A percentile compares a stretch with the other conserved stretches of the same genome.
These are phyloP conservation scores for Purshia tridentata DNA, from an alignment of 306 rosid species.

Conservation along the genomic window DNA sequence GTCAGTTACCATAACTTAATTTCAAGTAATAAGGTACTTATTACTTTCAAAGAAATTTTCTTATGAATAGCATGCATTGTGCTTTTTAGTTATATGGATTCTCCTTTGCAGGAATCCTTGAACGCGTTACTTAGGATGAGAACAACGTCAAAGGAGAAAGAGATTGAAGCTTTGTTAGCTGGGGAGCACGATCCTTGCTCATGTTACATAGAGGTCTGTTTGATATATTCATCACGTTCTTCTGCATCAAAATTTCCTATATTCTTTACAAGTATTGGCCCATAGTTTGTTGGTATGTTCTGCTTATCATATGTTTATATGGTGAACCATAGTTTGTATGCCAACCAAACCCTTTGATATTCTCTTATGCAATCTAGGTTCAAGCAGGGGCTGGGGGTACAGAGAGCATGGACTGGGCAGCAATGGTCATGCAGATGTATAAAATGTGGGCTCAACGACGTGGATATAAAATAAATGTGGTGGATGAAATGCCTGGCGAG, in stretches of 20 bases:
- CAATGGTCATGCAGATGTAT: constrained; percentile 97
- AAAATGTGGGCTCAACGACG: constrained; percentile 73
- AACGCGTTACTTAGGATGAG: constrained; percentile 70
- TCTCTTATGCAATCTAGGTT: constrained; percentile 50
- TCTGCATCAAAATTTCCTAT: constrained; percentile 7
- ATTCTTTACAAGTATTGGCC: constrained; percentile 8
- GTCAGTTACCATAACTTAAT: constrained; percentile 6
- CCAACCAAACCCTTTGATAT: constrained; percentile 12
- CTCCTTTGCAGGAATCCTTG: constrained; percentile 65
- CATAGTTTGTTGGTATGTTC: constrained; percentile 5
- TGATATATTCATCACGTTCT: constrained; percentile 9
- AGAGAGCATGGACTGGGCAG: constrained; percentile 99
- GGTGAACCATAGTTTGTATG: constrained; percentile 8
- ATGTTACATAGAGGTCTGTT: constrained; percentile 86
- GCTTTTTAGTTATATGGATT: constrained; percentile 29
- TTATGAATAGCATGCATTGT: constrained; percentile 9
- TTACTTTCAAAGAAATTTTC: neutral
- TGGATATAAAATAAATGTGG: constrained; percentile 66
- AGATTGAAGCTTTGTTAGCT: constrained; percentile 84
- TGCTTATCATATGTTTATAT: neutral
- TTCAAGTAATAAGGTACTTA: constrained; percentile 18
- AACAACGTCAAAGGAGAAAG: constrained; percentile 74
- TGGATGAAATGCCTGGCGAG: constrained; percentile 97
- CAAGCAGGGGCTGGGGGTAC: constrained; percentile 99
- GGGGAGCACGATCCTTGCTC: constrained; percentile 86